phyloP scores from a whole-genome alignment of 2,329 filamentous ascomycete species.

The Rosellinia necatrix region DNA sequence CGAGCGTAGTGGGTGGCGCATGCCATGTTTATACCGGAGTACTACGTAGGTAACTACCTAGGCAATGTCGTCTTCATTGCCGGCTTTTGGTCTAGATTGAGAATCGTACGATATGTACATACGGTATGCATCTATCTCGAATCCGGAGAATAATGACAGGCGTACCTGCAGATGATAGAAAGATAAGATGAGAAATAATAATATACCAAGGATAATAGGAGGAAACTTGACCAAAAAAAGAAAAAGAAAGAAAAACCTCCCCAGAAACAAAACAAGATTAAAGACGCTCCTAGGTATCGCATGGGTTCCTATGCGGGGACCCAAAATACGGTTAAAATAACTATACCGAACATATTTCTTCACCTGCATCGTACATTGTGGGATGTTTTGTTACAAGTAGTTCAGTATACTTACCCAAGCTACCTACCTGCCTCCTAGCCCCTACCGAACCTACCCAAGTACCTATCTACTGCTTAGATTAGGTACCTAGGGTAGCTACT shows the following conservation, averaged over 20 bases:
- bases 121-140: not conserved
- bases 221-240: not conserved
- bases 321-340: not conserved
- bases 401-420: no score
- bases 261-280: not conserved
- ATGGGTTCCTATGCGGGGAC: constrained; percentile 2
- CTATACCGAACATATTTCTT: not conserved
- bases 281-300: no score
- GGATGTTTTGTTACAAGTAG: not conserved
- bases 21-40: no score
- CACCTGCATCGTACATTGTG: not conserved
- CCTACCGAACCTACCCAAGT: no score
- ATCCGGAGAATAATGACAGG: not conserved
- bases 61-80: not conserved
- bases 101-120: constrained; percentile 10
- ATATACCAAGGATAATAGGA: not conserved
- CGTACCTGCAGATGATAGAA: not conserved
- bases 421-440: no score
- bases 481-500: no score
- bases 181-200: not conserved
- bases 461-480: no score
- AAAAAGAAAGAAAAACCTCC: no score
- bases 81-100: not conserved
- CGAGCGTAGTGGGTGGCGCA: no score
- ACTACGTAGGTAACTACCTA: no score